Evolutionary conservation across 345 rosid species (phyloP), one percentile per base, ranked within the genome.

Genomic region (Eucalyptus shirleyi): DNA sequence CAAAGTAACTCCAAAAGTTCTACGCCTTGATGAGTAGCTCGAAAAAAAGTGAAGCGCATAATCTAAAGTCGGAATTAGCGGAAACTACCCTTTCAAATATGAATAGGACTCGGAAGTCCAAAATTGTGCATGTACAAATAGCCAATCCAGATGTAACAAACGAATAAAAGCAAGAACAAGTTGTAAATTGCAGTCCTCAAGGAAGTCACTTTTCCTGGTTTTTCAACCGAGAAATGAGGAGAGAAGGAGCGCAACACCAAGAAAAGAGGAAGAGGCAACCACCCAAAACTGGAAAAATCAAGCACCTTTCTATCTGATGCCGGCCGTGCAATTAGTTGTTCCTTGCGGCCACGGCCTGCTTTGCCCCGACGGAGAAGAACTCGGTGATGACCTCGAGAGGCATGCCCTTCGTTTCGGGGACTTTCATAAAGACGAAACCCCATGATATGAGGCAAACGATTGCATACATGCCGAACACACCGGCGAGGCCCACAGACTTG

Each of bases 351-450:
- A 5, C 69, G 28, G 62, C 89, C 87, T 90, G 91, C 87, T 67
- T 88, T 1, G 94, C 93, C 10, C 94, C 95, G 2, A 89, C 89
- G 30, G 94, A 89, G 85, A 93, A 93, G 95, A 93, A 93, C 77
- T 93, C 94, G 11, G 92, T 90, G 34, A 93, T 93, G 26, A 93
- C 93, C 88, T 93, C 95, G 3, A 93, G 91, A 50, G 95, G 95
- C 95, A 93, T 93, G 55, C 94, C 95, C 83, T 93, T 93, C 21
- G 95, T 92, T 92, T 92, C 95, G 2, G 95, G 95, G 80, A 93
- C 95, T 53, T 92, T 92, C 44, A 92, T 69, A 91, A 89, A 92
- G 72, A 92, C 94, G n/a, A 91, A 93, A 24, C 89, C 86, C 95
- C 93, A 91, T 1, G 95, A 90, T 3, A 92, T 83, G 30, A 89